Evolutionary conservation across 441 rosid genomes (phyloP), one percentile per base, ranked within the genome.

Genomic region (Adansonia gregorii): DNA sequence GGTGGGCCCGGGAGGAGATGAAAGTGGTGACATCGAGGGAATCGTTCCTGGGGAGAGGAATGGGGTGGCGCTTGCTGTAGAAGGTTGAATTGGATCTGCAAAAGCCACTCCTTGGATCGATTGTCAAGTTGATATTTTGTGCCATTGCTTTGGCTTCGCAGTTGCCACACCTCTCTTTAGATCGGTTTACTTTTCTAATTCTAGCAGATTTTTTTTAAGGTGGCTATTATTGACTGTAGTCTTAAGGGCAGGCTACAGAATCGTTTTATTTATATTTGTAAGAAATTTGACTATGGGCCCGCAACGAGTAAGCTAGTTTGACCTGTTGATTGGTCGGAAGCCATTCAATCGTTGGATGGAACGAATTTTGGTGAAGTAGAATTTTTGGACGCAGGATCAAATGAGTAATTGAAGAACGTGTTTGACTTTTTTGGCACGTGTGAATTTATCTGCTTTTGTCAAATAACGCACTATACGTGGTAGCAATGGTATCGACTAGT

Each of bases 1-100:
- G 86, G 88, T 95, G 98, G 48, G 98, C 82, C 10, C 82, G 92
- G 12, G 97, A 87, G 6, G 98, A 91, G 76, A 95, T 95, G 78
- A 89, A 95, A 5, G 95, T 88, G 19, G 99, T 86, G 76, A 92
- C 85, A 79, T 94, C 94, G 6, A 94, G 85, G 59, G 77, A 84
- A 0, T 85, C 83, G 74, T 87, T 92, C 2, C 74, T 85, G 0
- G 98, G 98, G 10, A 90, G 75, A 4, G 92, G 89, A 15, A 89
- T 66, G 6, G 91, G 91, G 11, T 65, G 83, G 24, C 98, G 94
- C 61, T 88, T 92, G 79, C 97, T 95, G 89, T 90, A 87, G 81
- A 93, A 93, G 11, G 78, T 85, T 17, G 88, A 84, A 63, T 81
- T 85, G 15, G 90, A 77, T 43, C 66, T 74, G 84, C 90, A 89